Percentiles rank a stretch among this genome's conserved stretches.
phyloP scores from a whole-genome alignment of 164 flowering plant genomes.

The Santalum album region DNA sequence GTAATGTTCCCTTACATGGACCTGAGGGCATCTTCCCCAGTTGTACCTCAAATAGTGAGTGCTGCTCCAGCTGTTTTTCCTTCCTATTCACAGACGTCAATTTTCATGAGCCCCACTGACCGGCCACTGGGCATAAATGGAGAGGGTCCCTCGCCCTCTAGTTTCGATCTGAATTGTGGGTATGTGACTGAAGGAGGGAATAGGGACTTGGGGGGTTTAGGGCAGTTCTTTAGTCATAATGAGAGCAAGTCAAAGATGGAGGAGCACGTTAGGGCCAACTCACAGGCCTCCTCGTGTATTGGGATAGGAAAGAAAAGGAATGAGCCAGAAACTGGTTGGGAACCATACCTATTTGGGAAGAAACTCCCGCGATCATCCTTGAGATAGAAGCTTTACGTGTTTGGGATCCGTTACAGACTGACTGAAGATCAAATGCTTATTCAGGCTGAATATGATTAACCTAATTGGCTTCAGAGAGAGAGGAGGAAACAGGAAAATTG shows the following conservation, averaged over 20 bases:
- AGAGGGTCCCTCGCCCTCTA: constrained; percentile 28
- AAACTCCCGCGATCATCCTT: constrained; percentile 54
- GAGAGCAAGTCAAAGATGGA: constrained; percentile 38
- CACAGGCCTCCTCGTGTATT: constrained; percentile 37
- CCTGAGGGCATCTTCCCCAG: constrained; percentile 36
- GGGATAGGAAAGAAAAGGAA: constrained; percentile 50
- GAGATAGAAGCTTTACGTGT: constrained; percentile 22
- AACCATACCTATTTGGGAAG: constrained; percentile 26
- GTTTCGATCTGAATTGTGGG: constrained; percentile 56
- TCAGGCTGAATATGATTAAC: too few species aligned
- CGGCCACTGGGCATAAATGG: constrained; percentile 28
- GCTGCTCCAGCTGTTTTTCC: constrained; percentile 30
- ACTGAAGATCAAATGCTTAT: too few species aligned
- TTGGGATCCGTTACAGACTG: too few species aligned
- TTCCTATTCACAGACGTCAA: constrained; percentile 35
- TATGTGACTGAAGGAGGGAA: constrained; percentile 25
- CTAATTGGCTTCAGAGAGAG: constrained; percentile 21
- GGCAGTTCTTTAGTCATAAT: constrained; percentile 30
- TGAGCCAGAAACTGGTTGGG: constrained; percentile 81
- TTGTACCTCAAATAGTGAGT: constrained; percentile 47
- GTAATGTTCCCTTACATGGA: constrained; percentile 37
- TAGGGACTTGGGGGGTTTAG: constrained; percentile 20
- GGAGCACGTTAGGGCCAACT: constrained; percentile 32
- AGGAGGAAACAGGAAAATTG: constrained; percentile 16
- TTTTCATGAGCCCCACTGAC: constrained; percentile 34